Percentiles rank a stretch among this genome's conserved stretches.
These are phyloP conservation scores for Arxiozyma slooffiae DNA, from an alignment of 1,139 yeast genomes.

Conservation along the genomic window DNA sequence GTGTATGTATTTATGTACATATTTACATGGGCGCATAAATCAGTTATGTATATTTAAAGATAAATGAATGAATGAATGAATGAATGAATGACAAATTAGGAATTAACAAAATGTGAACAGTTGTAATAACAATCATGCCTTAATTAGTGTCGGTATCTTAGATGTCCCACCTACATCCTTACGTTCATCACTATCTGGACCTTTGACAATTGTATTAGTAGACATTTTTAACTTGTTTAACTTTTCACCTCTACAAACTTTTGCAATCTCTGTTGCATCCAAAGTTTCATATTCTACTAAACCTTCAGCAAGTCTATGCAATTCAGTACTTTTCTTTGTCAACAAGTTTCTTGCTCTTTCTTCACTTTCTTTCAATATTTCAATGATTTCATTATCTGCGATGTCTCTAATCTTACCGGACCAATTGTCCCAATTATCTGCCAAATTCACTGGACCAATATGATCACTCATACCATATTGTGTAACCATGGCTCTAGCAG, in stretches of 20 bases:
- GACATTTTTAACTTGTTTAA: slow-evolving; percentile 57
- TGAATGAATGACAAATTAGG: no score
- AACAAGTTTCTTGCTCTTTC: slow-evolving; percentile 66
- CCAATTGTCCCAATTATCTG: slow-evolving; percentile 92
- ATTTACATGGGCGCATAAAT: background rate
- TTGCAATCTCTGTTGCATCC: slow-evolving; percentile 83
- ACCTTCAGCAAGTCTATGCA: slow-evolving; percentile 85
- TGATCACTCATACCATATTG: slow-evolving; percentile 92
- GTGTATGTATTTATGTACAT: no score
- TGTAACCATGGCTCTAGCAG: slow-evolving; percentile 95
- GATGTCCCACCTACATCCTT: slow-evolving; percentile 27
- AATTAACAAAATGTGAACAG: background rate
- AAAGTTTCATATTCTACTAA: slow-evolving; percentile 90
- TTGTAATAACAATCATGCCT: slow-evolving; percentile 15
- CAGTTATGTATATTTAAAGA: background rate
- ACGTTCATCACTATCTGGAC: slow-evolving; percentile 35
- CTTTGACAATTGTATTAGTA: slow-evolving; percentile 70
- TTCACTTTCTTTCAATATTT: slow-evolving; percentile 63
- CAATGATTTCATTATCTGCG: slow-evolving; percentile 88
- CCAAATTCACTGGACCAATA: slow-evolving; percentile 82
- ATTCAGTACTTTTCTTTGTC: slow-evolving; percentile 52
- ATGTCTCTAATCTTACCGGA: slow-evolving; percentile 75
- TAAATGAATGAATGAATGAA: no score
- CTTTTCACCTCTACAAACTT: slow-evolving; percentile 67
- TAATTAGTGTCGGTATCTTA: slow-evolving; percentile 26